Percentiles rank a stretch among this genome's conserved stretches.
Evolutionary conservation across 768 basidiomycete genomes (phyloP).

Genomic region (Auricularia heimuer): DNA sequence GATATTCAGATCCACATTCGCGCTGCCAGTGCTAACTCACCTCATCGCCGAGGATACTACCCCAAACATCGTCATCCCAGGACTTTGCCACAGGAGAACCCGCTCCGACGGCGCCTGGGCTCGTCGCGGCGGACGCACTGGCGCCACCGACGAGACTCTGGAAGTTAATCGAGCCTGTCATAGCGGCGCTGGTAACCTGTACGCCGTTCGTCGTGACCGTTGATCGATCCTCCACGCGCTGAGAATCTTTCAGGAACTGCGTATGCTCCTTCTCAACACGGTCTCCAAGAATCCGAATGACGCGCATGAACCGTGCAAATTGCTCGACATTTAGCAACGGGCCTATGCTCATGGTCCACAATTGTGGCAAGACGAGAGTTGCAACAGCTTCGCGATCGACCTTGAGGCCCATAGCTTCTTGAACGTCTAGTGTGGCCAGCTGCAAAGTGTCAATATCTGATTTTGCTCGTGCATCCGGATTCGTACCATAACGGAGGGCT

Average conservation of each 20-base stretch:
- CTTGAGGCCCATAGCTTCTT: constrained; percentile 94
- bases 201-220: constrained; percentile 31
- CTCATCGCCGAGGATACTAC: constrained; percentile 50
- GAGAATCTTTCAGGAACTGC: constrained; percentile 87
- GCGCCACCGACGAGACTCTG: constrained; percentile 63
- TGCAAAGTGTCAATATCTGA: constrained; percentile 18
- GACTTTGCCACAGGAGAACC: constrained; percentile 33
- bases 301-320: constrained; percentile 86
- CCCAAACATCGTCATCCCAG: constrained; percentile 85
- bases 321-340: constrained; percentile 77
- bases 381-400: constrained; percentile 90
- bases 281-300: constrained; percentile 65
- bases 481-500: constrained; percentile 84
- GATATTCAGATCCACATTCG: not conserved
- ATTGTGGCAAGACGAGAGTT: constrained; percentile 76
- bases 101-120: constrained; percentile 30
- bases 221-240: constrained; percentile 76
- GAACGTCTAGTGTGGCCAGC: constrained; percentile 84
- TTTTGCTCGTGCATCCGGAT: not conserved
- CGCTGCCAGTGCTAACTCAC: constrained; percentile 14
- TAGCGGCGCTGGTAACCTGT: constrained; percentile 20
- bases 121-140: constrained; percentile 20
- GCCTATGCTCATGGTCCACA: constrained; percentile 97
- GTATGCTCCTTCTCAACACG: constrained; percentile 90
- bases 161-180: constrained; percentile 64